Base-by-base conservation (phyloP, 2,329 filamentous ascomycete species). In the Chaetoscypha palmicola region DNA sequence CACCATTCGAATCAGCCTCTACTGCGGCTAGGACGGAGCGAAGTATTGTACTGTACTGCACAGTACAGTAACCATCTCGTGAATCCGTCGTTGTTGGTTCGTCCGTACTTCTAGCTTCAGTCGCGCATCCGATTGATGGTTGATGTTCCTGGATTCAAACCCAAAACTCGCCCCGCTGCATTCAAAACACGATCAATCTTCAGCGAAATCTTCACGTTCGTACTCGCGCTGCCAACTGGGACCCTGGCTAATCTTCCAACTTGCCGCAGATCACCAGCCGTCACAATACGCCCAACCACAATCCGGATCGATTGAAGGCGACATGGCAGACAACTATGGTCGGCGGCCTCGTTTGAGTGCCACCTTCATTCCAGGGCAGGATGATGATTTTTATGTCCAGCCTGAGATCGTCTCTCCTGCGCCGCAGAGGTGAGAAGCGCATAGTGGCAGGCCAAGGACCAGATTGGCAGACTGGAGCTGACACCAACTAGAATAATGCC, bases 401-500 rank as follows among this genome's bases (percentile, higher is more conserved):
- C 72, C 73, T 51, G 79, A 83, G 64, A 68, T 85, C 58, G 74
- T 84, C 53, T 81, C 81, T 58, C 82, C 82, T 43, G 74, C 78
- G 57, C 82, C 82, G 51, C 81, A 86, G 68, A 75, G 81, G 80
- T 83, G 67, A 57, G 71, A 53, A 35, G 20, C 28, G 28, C 30
- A 23, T 36, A 10, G 11, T n/a, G 14, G 14, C 5, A 4, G 31
- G 21, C 12, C 19, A 11, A 38, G 33, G 23, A 37, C 10, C 5
- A 17, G 28, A 17, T 19, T 20, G 8, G 4, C 28, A 8, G 20
- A 16, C n/a, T n/a, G n/a, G 10, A 26, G 38, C 46, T 50, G 42
- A 51, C 35, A 21, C n/a, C 9, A 38, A 34, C n/a, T 66, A 94
- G 88, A 71, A 80, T 94, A 61, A 95, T 91, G 81, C 86, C 88